Evolutionary conservation across 106 monocot species (phyloP).

Genomic region (Dendrobium catenatum): DNA sequence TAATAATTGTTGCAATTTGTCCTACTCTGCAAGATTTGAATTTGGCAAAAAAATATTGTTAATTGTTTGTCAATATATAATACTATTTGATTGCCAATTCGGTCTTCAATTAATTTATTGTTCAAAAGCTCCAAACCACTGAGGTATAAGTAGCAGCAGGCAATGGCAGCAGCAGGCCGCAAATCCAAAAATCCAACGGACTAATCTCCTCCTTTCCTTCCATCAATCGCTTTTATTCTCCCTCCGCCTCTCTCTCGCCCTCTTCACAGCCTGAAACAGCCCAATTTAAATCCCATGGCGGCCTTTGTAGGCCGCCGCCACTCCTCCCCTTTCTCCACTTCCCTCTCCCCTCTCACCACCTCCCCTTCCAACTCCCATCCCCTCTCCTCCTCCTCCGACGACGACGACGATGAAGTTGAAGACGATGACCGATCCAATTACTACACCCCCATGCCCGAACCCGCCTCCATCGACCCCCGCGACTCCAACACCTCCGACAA

Average conservation of each 20-base stretch:
- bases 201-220: neutral
- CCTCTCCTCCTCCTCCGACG: neutral
- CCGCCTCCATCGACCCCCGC: constrained; percentile 42
- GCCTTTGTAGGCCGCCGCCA: neutral
- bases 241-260: neutral
- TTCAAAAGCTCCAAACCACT: no score
- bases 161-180: neutral
- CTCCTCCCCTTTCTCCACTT: neutral
- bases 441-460: constrained; percentile 21
- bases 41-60: no score
- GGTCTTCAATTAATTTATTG: no score
- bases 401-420: constrained; percentile 17
- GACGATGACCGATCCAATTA: constrained; percentile 11
- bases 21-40: no score
- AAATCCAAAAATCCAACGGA: neutral
- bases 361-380: neutral
- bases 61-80: no score
- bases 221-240: neutral
- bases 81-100: no score
- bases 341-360: neutral
- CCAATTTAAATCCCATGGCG: neutral
- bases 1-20: no score
- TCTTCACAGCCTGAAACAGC: neutral
- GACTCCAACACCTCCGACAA: constrained; percentile 68
- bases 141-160: no score